Evolutionary conservation across 495 filamentous ascomycete species (phyloP).

Genomic region (Trichoderma parareesei): DNA sequence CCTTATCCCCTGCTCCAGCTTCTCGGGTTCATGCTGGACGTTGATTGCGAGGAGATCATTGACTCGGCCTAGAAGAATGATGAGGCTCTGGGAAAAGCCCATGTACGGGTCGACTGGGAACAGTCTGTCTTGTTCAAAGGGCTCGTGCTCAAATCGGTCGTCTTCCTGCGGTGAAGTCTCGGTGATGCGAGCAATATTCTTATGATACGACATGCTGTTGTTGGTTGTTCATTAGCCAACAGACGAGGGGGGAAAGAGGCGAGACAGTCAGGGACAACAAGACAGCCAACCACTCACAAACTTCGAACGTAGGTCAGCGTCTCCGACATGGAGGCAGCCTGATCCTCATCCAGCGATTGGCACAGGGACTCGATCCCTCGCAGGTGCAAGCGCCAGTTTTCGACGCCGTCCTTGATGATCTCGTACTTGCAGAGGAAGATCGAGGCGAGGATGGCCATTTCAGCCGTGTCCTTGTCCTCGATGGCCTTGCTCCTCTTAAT

Average conservation of each 20-base stretch:
- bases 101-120: background rate
- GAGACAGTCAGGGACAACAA: background rate
- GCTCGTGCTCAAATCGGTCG: background rate
- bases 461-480: background rate
- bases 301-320: background rate
- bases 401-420: conserved; percentile 1
- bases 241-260: background rate
- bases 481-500: background rate
- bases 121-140: background rate
- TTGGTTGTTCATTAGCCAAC: background rate
- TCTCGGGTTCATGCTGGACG: background rate
- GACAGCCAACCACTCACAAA: background rate
- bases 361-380: background rate
- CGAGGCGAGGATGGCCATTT: background rate
- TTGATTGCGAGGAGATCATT: background rate
- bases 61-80: background rate
- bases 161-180: background rate
- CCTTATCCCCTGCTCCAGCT: background rate
- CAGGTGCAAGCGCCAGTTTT: background rate
- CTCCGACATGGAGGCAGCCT: background rate
- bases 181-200: conserved; percentile 1
- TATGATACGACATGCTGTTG: conserved; percentile 4
- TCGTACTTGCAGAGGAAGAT: conserved; percentile 9
- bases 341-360: background rate
- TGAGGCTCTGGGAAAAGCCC: conserved; percentile 3